phyloP scores from a whole-genome alignment of 1,284 basidiomycete species.

The Stygiomarasmius scandens region DNA sequence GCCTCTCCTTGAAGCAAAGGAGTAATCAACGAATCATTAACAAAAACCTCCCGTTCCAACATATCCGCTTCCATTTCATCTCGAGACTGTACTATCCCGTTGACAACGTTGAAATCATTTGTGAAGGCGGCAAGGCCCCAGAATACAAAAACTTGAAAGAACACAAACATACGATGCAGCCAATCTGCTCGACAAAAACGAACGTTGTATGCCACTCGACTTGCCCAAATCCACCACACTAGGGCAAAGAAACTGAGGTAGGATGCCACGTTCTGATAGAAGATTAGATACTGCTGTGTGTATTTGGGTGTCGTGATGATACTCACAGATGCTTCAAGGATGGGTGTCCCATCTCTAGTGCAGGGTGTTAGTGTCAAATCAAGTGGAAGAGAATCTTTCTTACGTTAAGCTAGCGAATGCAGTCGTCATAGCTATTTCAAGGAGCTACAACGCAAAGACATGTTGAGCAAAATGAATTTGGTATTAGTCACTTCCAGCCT shows the following conservation, averaged over 20 bases:
- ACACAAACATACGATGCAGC: slow-evolving; percentile 19
- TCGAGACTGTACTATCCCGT: slow-evolving; percentile 6
- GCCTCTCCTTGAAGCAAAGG: not conserved
- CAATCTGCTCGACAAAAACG: slow-evolving; percentile 20
- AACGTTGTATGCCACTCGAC: slow-evolving; percentile 5
- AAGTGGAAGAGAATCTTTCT: not conserved
- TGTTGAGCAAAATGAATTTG: not conserved
- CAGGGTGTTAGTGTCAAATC: not conserved
- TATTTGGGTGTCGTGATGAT: not conserved
- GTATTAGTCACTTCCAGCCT: not conserved
- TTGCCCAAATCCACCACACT: slow-evolving; percentile 24
- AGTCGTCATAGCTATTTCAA: not conserved
- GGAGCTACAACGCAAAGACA: not conserved
- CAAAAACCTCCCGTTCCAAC: not conserved
- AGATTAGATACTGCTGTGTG: not conserved
- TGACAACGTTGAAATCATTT: slow-evolving; percentile 18
- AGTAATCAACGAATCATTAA: not conserved
- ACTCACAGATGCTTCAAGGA: not conserved
- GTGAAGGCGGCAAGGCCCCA: slow-evolving; percentile 20
- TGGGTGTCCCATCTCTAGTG: not conserved
- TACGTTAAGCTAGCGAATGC: not conserved
- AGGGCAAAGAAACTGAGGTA: slow-evolving; percentile 19
- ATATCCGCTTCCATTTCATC: not conserved
- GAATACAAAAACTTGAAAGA: slow-evolving; percentile 19
- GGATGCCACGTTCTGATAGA: slow-evolving; percentile 13